These are phyloP conservation scores for Ustulina deusta DNA, from an alignment of 2,329 filamentous ascomycete genomes.

Conservation along the genomic window DNA sequence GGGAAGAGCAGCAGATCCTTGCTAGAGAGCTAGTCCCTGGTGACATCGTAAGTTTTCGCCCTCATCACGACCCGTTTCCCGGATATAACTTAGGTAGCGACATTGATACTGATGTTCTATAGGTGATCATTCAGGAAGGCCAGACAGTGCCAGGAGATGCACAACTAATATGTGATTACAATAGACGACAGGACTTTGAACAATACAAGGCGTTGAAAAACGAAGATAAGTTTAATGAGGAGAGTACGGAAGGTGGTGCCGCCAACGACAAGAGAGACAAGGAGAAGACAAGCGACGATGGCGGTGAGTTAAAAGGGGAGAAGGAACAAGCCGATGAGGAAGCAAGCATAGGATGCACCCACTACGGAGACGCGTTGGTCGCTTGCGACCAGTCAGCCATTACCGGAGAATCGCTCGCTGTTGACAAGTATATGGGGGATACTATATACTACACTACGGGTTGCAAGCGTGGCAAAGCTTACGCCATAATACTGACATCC, in stretches of 20 bases:
- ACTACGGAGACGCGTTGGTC: conserved; percentile 74
- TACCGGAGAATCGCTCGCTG: conserved; percentile 82
- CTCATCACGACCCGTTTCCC: not conserved
- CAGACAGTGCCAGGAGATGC: conserved; percentile 76
- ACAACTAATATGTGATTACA: conserved; percentile 79
- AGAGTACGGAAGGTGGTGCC: conserved; percentile 32
- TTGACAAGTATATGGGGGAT: conserved; percentile 83
- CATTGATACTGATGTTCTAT: conserved; percentile 27
- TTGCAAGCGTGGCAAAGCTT: conserved; percentile 84
- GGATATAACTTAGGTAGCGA: not conserved
- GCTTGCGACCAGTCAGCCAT: conserved; percentile 84
- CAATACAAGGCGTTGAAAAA: conserved; percentile 51
- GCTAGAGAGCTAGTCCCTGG: conserved; percentile 80
- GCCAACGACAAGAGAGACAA: conserved; percentile 39
- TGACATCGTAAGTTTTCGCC: conserved; percentile 73
- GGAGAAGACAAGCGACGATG: conserved; percentile 62
- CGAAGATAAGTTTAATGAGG: conserved; percentile 48
- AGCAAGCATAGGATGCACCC: conserved; percentile 63
- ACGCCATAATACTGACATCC: conserved; percentile 74
- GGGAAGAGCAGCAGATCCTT: conserved; percentile 75
- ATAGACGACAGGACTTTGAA: conserved; percentile 67
- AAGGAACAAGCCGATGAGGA: conserved; percentile 68
- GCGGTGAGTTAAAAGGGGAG: conserved; percentile 64
- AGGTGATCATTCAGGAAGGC: conserved; percentile 79
- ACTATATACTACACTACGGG: conserved; percentile 82